Evolutionary conservation across 495 filamentous ascomycete genomes (phyloP).

Genomic region (Penicillium longicatenatum): DNA sequence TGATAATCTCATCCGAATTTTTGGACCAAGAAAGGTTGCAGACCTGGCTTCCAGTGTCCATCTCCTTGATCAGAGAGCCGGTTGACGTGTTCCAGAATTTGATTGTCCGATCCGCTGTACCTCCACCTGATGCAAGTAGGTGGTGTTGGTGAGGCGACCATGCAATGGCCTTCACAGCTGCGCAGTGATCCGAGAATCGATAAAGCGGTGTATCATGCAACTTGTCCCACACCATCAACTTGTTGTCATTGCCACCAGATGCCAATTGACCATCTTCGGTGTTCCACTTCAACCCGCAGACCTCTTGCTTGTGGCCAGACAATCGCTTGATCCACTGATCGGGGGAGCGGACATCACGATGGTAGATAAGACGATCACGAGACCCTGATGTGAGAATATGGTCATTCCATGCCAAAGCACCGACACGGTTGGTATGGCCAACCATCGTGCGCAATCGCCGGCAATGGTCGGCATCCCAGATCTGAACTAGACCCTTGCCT

Average conservation of each 20-base stretch:
- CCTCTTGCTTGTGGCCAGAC: slow-evolving; percentile 92
- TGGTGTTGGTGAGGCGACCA: slow-evolving; percentile 97
- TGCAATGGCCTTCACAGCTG: slow-evolving; percentile 97
- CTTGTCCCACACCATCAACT: slow-evolving; percentile 97
- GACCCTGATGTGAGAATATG: slow-evolving; percentile 97
- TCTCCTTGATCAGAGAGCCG: slow-evolving; percentile 73
- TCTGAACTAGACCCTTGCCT: slow-evolving; percentile 89
- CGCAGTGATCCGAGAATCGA: slow-evolving; percentile 90
- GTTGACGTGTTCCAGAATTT: slow-evolving; percentile 96
- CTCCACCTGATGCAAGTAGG: slow-evolving; percentile 91
- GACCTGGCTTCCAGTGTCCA: slow-evolving; percentile 95
- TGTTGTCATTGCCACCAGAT: slow-evolving; percentile 98
- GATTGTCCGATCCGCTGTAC: slow-evolving; percentile 92
- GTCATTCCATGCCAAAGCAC: slow-evolving; percentile 93
- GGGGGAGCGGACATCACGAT: slow-evolving; percentile 92
- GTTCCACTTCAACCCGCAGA: slow-evolving; percentile 98
- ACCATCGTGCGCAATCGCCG: slow-evolving; percentile 92
- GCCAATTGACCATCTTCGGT: slow-evolving; percentile 91
- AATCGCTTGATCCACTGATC: slow-evolving; percentile 85
- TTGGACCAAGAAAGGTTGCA: slow-evolving; percentile 96
- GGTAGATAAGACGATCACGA: slow-evolving; percentile 87
- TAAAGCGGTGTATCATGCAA: slow-evolving; percentile 81
- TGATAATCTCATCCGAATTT: slow-evolving; percentile 95
- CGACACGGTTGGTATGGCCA: slow-evolving; percentile 88
- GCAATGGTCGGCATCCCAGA: slow-evolving; percentile 90